Conservation (phyloP, 331 rosid genomes). For the Pyracantha coccinea region DNA sequence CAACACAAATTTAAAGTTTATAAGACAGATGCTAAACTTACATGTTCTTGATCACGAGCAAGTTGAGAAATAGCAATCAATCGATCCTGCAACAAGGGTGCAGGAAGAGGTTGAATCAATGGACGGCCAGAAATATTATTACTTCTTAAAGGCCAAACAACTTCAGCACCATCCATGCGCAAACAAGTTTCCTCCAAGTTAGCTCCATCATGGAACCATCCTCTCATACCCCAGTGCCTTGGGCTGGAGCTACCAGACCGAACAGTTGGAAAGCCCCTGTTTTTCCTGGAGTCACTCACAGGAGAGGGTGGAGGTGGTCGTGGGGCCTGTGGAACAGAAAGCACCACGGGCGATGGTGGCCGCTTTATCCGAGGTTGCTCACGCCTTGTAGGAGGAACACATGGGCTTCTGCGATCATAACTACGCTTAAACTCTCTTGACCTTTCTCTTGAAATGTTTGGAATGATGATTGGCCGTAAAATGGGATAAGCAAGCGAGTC, state of each 20-base stretch:
- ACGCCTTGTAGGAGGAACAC: slow-evolving; percentile 74
- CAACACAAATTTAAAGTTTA: not conserved
- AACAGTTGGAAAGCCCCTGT: slow-evolving; percentile 93
- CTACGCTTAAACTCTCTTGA: slow-evolving; percentile 62
- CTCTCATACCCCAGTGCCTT: slow-evolving; percentile 96
- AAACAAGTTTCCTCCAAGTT: slow-evolving; percentile 81
- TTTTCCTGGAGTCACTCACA: slow-evolving; percentile 76
- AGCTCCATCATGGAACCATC: slow-evolving; percentile 93
- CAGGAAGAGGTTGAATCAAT: slow-evolving; percentile 81
- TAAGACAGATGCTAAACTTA: slow-evolving; percentile 27
- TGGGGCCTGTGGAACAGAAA: slow-evolving; percentile 85
- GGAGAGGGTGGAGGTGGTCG: slow-evolving; percentile 96
- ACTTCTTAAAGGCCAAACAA: slow-evolving; percentile 90
- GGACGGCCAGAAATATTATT: slow-evolving; percentile 65
- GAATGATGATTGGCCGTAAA: slow-evolving; percentile 85
- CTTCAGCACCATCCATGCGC: slow-evolving; percentile 94
- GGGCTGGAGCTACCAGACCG: slow-evolving; percentile 99
- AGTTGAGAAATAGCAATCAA: slow-evolving; percentile 87
- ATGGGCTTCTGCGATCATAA: slow-evolving; percentile 78
- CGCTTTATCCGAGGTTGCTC: slow-evolving; percentile 87
- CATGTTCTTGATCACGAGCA: slow-evolving; percentile 94
- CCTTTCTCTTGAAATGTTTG: slow-evolving; percentile 72
- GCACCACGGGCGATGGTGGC: slow-evolving; percentile 96
- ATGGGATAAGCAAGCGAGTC: slow-evolving; percentile 82
- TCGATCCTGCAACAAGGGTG: slow-evolving; percentile 82